phyloP scores from a whole-genome alignment of 495 filamentous ascomycete species.

The Bryoglossum gracile region DNA sequence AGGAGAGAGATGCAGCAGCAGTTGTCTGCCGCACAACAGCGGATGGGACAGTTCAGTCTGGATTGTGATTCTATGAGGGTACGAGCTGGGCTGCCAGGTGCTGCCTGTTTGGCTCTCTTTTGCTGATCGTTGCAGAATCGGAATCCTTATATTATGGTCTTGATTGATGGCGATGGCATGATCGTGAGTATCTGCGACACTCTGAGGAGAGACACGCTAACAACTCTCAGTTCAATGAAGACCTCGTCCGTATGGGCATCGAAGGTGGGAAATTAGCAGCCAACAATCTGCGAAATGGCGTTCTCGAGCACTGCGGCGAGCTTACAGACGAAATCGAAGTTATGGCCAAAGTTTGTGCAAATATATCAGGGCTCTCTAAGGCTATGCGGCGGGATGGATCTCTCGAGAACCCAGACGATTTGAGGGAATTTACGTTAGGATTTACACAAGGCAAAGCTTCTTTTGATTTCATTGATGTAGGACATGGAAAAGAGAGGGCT shows the following conservation, averaged over 20 bases:
- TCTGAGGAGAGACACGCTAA: background rate
- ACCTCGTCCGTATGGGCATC: conserved; percentile 54
- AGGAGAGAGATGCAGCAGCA: conserved; percentile 38
- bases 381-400: conserved; percentile 52
- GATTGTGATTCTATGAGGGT: conserved; percentile 35
- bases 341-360: conserved; percentile 61
- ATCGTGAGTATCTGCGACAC: conserved; percentile 41
- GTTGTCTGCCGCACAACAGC: conserved; percentile 28
- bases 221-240: conserved; percentile 54
- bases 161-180: conserved; percentile 74
- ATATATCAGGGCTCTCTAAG: conserved; percentile 56
- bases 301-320: conserved; percentile 41
- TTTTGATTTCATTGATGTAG: conserved; percentile 74
- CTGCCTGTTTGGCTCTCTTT: background rate
- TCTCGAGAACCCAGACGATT: conserved; percentile 39
- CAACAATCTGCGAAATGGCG: conserved; percentile 46
- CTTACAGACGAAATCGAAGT: conserved; percentile 51
- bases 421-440: conserved; percentile 66
- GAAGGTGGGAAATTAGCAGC: conserved; percentile 68
- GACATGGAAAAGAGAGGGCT: conserved; percentile 58
- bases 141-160: conserved; percentile 66
- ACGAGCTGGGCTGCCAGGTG: too few relatives aligned
- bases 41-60: conserved; percentile 23
- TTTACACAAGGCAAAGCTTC: conserved; percentile 65
- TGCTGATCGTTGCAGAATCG: conserved; percentile 45